A percentile compares a stretch with the other conserved stretches of the same genome.
Conservation (phyloP, 2,329 filamentous ascomycete species). For the Juglanconis sp. region DNA sequence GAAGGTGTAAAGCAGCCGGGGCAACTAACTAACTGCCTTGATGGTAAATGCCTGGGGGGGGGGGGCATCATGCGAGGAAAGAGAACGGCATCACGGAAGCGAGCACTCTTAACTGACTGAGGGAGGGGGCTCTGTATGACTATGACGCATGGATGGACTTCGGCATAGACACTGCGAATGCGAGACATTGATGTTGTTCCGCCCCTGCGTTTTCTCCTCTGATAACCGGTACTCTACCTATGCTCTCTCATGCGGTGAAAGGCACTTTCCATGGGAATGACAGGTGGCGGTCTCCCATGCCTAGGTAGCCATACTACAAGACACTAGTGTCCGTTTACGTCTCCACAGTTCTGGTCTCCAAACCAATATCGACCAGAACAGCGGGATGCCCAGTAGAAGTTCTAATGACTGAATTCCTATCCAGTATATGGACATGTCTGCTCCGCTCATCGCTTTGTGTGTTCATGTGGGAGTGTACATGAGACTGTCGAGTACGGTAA, state of each 20-base stretch:
- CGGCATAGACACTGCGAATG: slow-evolving; percentile 8
- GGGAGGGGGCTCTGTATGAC: slow-evolving; percentile 2
- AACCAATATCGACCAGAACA: neutral
- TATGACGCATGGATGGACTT: slow-evolving; percentile 5
- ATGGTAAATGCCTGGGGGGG: neutral
- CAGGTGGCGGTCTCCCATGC: neutral
- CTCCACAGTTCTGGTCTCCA: neutral
- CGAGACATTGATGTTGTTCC: neutral
- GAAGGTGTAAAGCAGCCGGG: slow-evolving; percentile 58
- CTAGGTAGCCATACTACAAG: no score
- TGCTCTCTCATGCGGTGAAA: neutral
- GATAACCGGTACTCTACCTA: neutral
- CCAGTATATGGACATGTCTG: slow-evolving; percentile 17
- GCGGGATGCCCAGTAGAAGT: neutral
- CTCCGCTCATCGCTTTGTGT: slow-evolving; percentile 10
- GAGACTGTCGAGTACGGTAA: slow-evolving; percentile 1
- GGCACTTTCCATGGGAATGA: neutral
- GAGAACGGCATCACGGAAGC: neutral
- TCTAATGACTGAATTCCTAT: slow-evolving; percentile 18
- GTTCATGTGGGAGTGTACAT: slow-evolving; percentile 8
- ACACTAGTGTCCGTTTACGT: no score
- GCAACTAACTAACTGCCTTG: neutral
- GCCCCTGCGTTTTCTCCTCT: neutral
- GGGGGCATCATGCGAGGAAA: neutral
- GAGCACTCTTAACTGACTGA: neutral